Evolutionary conservation across 2,329 filamentous ascomycete species (phyloP), one percentile per base, ranked within the genome.

Genomic region (Beauveria sp.): DNA sequence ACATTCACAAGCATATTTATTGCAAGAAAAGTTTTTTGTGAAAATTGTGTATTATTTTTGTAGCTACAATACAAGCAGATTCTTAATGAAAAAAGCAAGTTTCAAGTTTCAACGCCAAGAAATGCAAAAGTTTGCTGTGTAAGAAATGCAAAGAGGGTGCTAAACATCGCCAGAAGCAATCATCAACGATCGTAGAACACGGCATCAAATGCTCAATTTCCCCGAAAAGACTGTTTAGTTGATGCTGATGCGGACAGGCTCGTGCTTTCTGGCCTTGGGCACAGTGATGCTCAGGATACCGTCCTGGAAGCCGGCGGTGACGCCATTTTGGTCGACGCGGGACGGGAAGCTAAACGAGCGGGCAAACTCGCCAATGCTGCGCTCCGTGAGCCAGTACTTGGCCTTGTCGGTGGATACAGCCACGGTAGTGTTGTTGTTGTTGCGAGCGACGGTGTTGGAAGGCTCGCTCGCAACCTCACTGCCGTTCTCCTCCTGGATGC

Each of bases 321-420:
- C 87, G 3, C 68, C 74, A 18, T 85, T 83, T 67, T 84, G 80
- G 68, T 89, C 84, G 63, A 91, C 80, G 30, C 80, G 81, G 57
- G 75, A 74, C 0, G 87, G 85, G 77, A 91, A 90, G 71, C 77
- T 83, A 76, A 90, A 90, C 62, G 79, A 83, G 64, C 88, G 83
- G 54, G 82, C 79, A 75, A 90, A 91, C 66, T 86, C 80, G 70
- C 87, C 87, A 62, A 87, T 75, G 63, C 79, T 82, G 67, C 86
- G 84, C 76, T 90, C 86, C 41, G 79, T 78, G 64, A 86, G 77
- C 90, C 89, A 93, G 80, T 86, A 92, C 74, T 84, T 87, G 67
- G 77, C 73, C 50, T 76, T 73, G 63, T 79, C 75, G 54, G 67
- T 67, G 5, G 71, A 66, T 64, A 71, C 69, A 16, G 67, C 62